phyloP scores from a whole-genome alignment of 306 rosid genomes.

The Corylus americana region DNA sequence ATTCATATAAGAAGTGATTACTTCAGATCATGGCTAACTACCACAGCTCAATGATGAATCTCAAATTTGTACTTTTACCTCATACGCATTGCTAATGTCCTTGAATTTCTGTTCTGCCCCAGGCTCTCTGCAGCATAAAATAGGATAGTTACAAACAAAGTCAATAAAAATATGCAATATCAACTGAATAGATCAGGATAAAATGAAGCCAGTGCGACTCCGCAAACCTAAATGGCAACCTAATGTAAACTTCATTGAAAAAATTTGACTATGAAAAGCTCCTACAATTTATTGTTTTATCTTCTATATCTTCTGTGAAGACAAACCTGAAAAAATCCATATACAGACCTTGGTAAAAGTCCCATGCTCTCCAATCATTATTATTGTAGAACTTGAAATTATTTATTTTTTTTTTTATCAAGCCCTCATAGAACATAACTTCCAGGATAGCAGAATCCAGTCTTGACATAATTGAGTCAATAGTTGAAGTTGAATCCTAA shows the following conservation, averaged over 20 bases:
- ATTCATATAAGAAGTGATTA: slow-evolving; percentile 21
- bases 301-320: neutral
- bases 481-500: neutral
- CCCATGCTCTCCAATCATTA: neutral
- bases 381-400: neutral
- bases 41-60: slow-evolving; percentile 19
- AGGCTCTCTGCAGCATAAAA: slow-evolving; percentile 65
- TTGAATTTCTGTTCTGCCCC: slow-evolving; percentile 91
- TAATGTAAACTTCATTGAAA: neutral
- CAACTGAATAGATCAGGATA: neutral
- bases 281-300: neutral
- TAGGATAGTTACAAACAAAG: slow-evolving; percentile 11
- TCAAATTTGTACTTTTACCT: slow-evolving; percentile 51
- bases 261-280: neutral
- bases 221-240: neutral
- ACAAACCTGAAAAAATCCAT: neutral
- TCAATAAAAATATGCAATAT: slow-evolving; percentile 12
- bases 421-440: neutral
- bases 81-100: slow-evolving; percentile 92
- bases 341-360: neutral
- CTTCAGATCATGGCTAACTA: slow-evolving; percentile 8
- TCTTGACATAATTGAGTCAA: neutral
- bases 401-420: neutral
- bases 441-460: neutral
- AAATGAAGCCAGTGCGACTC: slow-evolving; percentile 5